Evolutionary conservation across 129 eudicot species (phyloP).

Genomic region (Saussurea involucrata): DNA sequence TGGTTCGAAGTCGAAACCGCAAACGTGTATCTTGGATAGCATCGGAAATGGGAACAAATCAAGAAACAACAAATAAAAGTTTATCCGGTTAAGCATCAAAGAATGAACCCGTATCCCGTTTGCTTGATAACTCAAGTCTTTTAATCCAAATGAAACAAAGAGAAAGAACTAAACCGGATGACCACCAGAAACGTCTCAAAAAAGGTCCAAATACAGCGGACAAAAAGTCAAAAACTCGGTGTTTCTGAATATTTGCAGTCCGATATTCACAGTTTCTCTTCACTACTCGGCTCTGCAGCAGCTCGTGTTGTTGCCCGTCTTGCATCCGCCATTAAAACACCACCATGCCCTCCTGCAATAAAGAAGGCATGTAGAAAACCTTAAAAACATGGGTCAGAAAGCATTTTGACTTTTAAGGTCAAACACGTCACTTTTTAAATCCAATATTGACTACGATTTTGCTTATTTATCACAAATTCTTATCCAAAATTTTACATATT

Average conservation of each 20-base stretch:
- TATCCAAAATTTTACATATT: not conserved
- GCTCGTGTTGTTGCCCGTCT: conserved; percentile 12
- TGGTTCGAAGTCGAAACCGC: not conserved
- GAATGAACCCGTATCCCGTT: not conserved
- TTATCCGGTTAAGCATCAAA: not conserved
- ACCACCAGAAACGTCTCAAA: not conserved
- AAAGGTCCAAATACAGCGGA: not conserved
- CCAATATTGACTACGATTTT: not conserved
- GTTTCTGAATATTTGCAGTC: not conserved
- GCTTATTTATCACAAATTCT: not conserved
- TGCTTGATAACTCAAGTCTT: not conserved
- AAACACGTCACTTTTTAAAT: not conserved
- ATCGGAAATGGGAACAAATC: not conserved
- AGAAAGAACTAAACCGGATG: not conserved
- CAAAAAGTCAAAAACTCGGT: not conserved
- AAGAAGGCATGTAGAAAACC: not conserved
- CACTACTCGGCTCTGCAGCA: conserved; percentile 13
- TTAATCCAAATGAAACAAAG: not conserved
- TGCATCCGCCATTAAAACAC: conserved; percentile 18
- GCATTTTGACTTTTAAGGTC: not conserved
- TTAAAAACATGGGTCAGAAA: not conserved
- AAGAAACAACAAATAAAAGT: not conserved
- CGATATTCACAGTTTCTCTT: conserved; percentile 29
- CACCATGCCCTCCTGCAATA: conserved; percentile 20
- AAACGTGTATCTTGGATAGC: not conserved